Conservation (phyloP, 2,329 filamentous ascomycete genomes). For the Lachnellula arida region DNA sequence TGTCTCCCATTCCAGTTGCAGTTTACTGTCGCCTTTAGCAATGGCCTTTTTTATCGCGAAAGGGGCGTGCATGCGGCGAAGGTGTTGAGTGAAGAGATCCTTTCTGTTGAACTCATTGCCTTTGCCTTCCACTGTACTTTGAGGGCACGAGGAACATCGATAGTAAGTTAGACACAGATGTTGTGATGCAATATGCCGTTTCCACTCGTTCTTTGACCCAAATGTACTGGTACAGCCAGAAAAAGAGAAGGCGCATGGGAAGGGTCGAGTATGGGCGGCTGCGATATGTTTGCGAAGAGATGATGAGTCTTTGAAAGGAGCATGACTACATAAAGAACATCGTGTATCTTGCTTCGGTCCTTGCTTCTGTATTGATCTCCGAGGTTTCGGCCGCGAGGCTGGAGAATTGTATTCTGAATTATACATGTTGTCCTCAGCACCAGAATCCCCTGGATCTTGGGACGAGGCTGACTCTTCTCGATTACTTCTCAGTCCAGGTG, state of each 20-base stretch:
- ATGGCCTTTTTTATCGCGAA: constrained; percentile 56
- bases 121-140: constrained; percentile 49
- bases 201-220: constrained; percentile 96
- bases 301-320: constrained; percentile 63
- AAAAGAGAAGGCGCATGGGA: constrained; percentile 79
- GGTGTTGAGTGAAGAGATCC: constrained; percentile 91
- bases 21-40: constrained; percentile 52
- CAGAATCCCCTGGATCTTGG: constrained; percentile 36
- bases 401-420: constrained; percentile 33
- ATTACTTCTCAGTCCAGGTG: constrained; percentile 29
- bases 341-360: constrained; percentile 55
- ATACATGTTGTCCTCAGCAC: constrained; percentile 37
- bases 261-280: constrained; percentile 66
- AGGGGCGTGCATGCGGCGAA: constrained; percentile 87
- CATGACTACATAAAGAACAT: constrained; percentile 57
- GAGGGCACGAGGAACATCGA: constrained; percentile 57
- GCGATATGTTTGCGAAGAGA: constrained; percentile 63
- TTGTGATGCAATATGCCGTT: constrained; percentile 86
- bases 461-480: constrained; percentile 41
- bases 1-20: constrained; percentile 58
- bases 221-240: constrained; percentile 83
- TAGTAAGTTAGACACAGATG: constrained; percentile 71
- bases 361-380: constrained; percentile 32
- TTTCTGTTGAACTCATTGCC: constrained; percentile 84
- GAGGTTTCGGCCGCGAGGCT: constrained; percentile 28